Base-by-base conservation (phyloP, 345 rosid species). In the Cardiospermum halicacabum region DNA sequence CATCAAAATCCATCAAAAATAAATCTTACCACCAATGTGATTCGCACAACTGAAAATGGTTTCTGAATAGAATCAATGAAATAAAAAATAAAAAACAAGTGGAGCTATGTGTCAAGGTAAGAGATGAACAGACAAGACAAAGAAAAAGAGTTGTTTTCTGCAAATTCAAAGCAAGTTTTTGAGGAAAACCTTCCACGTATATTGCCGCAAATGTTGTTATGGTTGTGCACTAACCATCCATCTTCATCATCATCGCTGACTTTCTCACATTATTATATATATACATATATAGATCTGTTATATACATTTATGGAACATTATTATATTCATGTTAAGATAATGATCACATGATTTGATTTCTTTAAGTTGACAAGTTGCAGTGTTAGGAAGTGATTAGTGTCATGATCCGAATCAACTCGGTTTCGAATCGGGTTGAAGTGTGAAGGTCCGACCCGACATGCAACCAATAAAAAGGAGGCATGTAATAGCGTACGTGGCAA, bases 141-240 rank as follows among this genome's bases (percentile, higher is more conserved):
- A 11, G 7, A 27, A 25, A 25, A 27, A 4, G 12, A 43, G 11
- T 49, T 9, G 11, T 10, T 16, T 12, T 32, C 24, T 53, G 36
- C 12, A 24, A 7, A 60, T 24, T 24, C 28, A 43, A 43, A 15
- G 49, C 21, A 43, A 39, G 5, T 0, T 15, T 16, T 42, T 12
- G 12, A 27, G 36, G 39, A 27, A 60, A 54, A 75, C 65, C 71
- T 58, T 60, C 72, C 84, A 82, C 74, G 78, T 75, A 62, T 22
- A 45, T 7, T 56, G 64, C 11, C 71, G 63, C 51, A 18, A 7
- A 62, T 47, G 70, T 77, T 75, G 73, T 61, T 58, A 28, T 18
- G 28, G 49, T 67, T 42, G 67, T 70, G 36, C 77, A 69, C 70
- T 47, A 28, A 47, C 47, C 0, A 19, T 31, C 50, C 53, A 53